phyloP scores from a whole-genome alignment of 768 basidiomycete genomes.

The Lyophyllum semitale region DNA sequence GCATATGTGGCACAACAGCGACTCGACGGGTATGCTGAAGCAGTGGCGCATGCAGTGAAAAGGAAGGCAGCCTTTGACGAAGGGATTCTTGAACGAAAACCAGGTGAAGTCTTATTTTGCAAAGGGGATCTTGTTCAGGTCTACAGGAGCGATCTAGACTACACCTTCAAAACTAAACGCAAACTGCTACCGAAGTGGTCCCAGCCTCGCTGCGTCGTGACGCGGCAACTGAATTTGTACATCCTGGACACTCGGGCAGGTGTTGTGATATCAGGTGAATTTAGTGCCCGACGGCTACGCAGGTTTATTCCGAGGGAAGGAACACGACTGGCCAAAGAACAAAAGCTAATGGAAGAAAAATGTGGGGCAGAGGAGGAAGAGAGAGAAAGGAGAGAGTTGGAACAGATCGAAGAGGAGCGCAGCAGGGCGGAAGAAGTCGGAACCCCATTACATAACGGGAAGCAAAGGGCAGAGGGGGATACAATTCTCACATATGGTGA shows the following conservation, averaged over 20 bases:
- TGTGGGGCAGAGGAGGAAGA: neutral
- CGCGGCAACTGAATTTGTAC: slow-evolving; percentile 23
- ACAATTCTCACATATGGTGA: no score
- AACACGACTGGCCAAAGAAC: slow-evolving; percentile 17
- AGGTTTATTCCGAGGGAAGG: slow-evolving; percentile 21
- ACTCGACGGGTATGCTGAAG: neutral
- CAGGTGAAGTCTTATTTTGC: slow-evolving; percentile 23
- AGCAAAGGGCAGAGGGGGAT: no score
- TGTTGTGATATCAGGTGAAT: slow-evolving; percentile 9
- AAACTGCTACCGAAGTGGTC: slow-evolving; percentile 36
- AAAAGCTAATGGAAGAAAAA: slow-evolving; percentile 9
- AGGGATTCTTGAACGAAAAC: slow-evolving; percentile 8
- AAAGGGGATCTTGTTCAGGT: slow-evolving; percentile 31
- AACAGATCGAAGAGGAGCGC: neutral
- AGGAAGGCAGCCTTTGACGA: slow-evolving; percentile 28
- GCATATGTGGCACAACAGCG: slow-evolving; percentile 8
- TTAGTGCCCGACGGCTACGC: slow-evolving; percentile 20
- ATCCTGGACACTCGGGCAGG: slow-evolving; percentile 21
- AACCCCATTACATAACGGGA: no score
- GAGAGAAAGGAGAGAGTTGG: neutral
- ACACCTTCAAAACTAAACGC: slow-evolving; percentile 24
- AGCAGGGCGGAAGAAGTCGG: neutral
- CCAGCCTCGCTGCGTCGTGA: slow-evolving; percentile 16
- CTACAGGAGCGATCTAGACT: slow-evolving; percentile 15
- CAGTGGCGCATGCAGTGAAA: slow-evolving; percentile 22